Percentiles rank a stretch among this genome's conserved stretches.
phyloP scores from a whole-genome alignment of 2,329 filamentous ascomycete genomes.

The Penicillium freii region DNA sequence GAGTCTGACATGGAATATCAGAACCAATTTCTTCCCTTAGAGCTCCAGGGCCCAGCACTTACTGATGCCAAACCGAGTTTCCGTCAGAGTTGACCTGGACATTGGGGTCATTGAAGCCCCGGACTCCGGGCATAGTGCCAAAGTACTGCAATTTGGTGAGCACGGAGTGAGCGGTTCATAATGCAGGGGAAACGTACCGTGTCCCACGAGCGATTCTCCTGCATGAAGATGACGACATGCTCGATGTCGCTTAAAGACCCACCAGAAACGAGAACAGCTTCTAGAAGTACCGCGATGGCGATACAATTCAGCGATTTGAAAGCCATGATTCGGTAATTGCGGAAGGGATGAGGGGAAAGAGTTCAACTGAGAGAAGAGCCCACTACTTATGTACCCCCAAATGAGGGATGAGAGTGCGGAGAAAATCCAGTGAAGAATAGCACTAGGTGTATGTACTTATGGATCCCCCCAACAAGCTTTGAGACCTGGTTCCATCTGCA shows the following conservation, averaged over 20 bases:
- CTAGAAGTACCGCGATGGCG: slow-evolving; percentile 18
- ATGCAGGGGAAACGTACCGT: slow-evolving; percentile 25
- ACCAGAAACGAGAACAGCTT: slow-evolving; percentile 26
- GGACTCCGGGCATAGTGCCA: slow-evolving; percentile 56
- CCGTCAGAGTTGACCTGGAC: slow-evolving; percentile 50
- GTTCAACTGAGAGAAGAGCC: background rate
- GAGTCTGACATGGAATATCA: slow-evolving; percentile 25
- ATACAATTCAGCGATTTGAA: slow-evolving; percentile 9
- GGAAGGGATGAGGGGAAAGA: background rate
- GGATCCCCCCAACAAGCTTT: background rate
- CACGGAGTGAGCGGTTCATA: background rate
- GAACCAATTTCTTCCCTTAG: background rate
- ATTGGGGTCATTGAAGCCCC: slow-evolving; percentile 58
- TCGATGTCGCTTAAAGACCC: slow-evolving; percentile 52
- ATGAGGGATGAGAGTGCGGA: background rate
- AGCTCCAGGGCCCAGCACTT: slow-evolving; percentile 19
- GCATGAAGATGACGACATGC: slow-evolving; percentile 60
- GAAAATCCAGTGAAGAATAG: background rate
- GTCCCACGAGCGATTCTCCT: slow-evolving; percentile 48
- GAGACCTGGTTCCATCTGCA: background rate
- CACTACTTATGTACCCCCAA: background rate
- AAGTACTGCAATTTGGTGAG: slow-evolving; percentile 47
- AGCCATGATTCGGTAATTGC: slow-evolving; percentile 11
- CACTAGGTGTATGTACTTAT: background rate
- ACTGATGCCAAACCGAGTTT: slow-evolving; percentile 51